These are phyloP conservation scores for Petrea volubilis DNA, from an alignment of 257 asterid species.

Conservation along the genomic window DNA sequence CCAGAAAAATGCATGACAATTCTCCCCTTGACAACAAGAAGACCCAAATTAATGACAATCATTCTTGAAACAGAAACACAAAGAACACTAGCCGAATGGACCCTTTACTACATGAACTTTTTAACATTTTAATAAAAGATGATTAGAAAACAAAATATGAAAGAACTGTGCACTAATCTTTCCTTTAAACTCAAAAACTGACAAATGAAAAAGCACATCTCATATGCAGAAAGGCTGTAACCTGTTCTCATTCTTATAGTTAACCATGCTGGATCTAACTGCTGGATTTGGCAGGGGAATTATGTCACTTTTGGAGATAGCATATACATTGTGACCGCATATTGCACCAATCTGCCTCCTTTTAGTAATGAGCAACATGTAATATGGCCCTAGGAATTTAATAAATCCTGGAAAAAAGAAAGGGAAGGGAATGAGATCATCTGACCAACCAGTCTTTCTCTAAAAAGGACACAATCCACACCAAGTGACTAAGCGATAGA, in stretches of 20 bases:
- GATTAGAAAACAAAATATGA: neutral
- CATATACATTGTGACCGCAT: conserved; percentile 85
- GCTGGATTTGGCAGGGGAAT: conserved; percentile 79
- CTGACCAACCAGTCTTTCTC: conserved; percentile 3
- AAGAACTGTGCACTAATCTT: neutral
- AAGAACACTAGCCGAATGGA: neutral
- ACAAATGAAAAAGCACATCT: conserved; percentile 14
- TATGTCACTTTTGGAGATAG: conserved; percentile 75
- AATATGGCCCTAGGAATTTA: conserved; percentile 90
- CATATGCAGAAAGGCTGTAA: conserved; percentile 30
- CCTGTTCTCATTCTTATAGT: conserved; percentile 82
- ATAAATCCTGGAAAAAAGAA: conserved; percentile 71
- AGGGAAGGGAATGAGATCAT: conserved; percentile 18
- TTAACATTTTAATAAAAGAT: neutral
- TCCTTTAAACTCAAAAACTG: conserved; percentile 9
- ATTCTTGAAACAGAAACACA: neutral
- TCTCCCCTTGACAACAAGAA: conserved; percentile 13
- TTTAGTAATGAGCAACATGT: conserved; percentile 87
- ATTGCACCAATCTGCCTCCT: conserved; percentile 89
- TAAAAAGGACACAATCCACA: conserved; percentile 10
- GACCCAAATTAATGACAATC: neutral
- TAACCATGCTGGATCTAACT: conserved; percentile 56
- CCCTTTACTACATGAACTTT: neutral
- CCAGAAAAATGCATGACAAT: conserved; percentile 1
- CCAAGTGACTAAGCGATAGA: conserved; percentile 13